A percentile compares a stretch with the other conserved stretches of the same genome.
phyloP scores from a whole-genome alignment of 768 basidiomycete genomes.

The Termitomyces sp. region DNA sequence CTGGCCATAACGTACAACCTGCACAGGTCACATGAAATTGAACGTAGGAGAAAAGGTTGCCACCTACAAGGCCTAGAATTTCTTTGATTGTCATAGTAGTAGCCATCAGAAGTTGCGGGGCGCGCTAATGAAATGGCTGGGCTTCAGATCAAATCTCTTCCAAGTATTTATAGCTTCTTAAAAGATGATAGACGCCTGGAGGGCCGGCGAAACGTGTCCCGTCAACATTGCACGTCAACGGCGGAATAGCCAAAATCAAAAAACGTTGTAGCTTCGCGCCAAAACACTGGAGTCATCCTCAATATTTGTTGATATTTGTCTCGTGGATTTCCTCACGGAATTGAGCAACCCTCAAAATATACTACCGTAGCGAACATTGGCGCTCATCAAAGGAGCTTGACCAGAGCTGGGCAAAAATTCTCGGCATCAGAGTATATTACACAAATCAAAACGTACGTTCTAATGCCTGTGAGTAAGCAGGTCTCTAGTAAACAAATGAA shows the following conservation, averaged over 20 bases:
- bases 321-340: too few species aligned
- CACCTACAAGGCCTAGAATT: neutral
- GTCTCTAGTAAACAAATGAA: neutral
- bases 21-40: neutral
- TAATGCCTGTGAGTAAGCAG: neutral
- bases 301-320: too few species aligned
- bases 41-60: neutral
- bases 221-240: neutral
- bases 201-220: neutral
- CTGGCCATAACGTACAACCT: conserved; percentile 17
- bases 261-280: too few species aligned
- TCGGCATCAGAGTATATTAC: too few species aligned
- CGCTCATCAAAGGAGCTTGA: too few species aligned
- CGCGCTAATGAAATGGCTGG: neutral
- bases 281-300: too few species aligned
- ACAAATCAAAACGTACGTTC: too few species aligned
- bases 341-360: too few species aligned
- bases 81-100: neutral
- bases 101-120: neutral
- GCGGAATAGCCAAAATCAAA: too few species aligned
- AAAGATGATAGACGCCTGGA: neutral
- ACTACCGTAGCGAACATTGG: too few species aligned
- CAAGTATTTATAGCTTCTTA: neutral
- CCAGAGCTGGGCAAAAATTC: too few species aligned
- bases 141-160: too few species aligned